Evolutionary conservation across 2,329 filamentous ascomycete species (phyloP).

Genomic region (Akanthomyces uredinophilus): DNA sequence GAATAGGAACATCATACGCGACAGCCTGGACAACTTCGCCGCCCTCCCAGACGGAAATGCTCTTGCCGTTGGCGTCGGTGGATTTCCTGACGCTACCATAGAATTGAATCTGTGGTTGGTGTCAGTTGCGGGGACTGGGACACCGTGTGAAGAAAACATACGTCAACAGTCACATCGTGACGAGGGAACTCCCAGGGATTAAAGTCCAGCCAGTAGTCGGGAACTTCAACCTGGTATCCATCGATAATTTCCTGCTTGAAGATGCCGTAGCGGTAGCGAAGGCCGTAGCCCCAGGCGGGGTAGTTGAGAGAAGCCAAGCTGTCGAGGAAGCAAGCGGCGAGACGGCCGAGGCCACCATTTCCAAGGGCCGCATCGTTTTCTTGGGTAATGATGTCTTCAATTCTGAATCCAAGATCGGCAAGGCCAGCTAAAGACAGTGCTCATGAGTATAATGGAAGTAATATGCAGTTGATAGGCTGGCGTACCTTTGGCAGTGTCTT

Average conservation of each 20-base stretch:
- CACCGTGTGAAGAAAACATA: constrained; percentile 31
- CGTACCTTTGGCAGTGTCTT: constrained; percentile 73
- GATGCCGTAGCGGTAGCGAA: constrained; percentile 94
- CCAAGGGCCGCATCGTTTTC: constrained; percentile 95
- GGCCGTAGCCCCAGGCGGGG: constrained; percentile 93
- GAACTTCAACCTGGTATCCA: constrained; percentile 95
- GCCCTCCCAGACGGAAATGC: constrained; percentile 75
- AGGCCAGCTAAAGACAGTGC: constrained; percentile 64
- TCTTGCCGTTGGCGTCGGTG: constrained; percentile 72
- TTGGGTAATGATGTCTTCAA: constrained; percentile 91
- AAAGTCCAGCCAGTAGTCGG: constrained; percentile 98
- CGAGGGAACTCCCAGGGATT: constrained; percentile 98
- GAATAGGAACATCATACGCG: constrained; percentile 89
- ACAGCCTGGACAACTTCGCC: constrained; percentile 89
- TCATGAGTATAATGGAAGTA: constrained; percentile 13
- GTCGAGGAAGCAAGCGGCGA: constrained; percentile 96
- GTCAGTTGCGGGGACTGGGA: background rate
- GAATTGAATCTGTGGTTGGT: constrained; percentile 73
- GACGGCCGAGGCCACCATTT: constrained; percentile 89
- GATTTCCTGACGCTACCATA: constrained; percentile 77
- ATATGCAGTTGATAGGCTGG: background rate
- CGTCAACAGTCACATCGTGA: constrained; percentile 85
- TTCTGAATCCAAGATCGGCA: constrained; percentile 84
- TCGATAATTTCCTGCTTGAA: constrained; percentile 99
- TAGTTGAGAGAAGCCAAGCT: constrained; percentile 92